These are phyloP conservation scores for Arthrocladium fulminans DNA, from an alignment of 2,329 filamentous ascomycete species.

Conservation along the genomic window DNA sequence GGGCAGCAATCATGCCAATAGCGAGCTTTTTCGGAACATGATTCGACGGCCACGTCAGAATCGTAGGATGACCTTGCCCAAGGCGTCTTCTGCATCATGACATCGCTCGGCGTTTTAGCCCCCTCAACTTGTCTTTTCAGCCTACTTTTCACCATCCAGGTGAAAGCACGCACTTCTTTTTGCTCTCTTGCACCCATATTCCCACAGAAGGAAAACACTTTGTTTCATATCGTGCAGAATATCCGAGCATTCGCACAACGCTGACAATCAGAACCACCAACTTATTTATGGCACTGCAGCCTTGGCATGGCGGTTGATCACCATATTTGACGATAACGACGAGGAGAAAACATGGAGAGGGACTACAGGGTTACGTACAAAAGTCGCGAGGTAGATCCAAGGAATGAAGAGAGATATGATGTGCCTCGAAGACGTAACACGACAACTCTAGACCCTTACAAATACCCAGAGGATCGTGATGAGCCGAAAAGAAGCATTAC, in stretches of 20 bases:
- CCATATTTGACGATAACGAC: not conserved
- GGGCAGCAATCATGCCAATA: no score
- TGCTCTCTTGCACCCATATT: not conserved
- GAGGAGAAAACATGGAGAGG: not conserved
- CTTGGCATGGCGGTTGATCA: not conserved
- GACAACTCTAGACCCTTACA: slow-evolving; percentile 4
- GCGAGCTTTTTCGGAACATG: no score
- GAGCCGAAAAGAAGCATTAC: slow-evolving; percentile 1
- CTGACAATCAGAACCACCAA: not conserved
- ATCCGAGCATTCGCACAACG: not conserved
- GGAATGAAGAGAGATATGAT: not conserved
- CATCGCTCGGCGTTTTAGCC: slow-evolving; percentile 4
- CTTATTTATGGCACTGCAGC: not conserved
- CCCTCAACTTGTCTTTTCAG: not conserved
- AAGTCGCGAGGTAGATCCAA: slow-evolving; percentile 1
- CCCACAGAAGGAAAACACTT: not conserved
- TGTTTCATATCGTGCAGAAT: not conserved
- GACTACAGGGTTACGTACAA: slow-evolving; percentile 2
- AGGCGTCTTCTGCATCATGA: not conserved
- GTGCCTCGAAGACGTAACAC: not conserved
- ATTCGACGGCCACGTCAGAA: no score
- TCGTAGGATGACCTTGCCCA: not conserved
- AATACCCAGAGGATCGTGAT: slow-evolving; percentile 1
- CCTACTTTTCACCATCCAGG: not conserved
- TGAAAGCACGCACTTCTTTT: not conserved